Conservation (phyloP, 257 asterid genomes). For the Perilla frutescens region DNA sequence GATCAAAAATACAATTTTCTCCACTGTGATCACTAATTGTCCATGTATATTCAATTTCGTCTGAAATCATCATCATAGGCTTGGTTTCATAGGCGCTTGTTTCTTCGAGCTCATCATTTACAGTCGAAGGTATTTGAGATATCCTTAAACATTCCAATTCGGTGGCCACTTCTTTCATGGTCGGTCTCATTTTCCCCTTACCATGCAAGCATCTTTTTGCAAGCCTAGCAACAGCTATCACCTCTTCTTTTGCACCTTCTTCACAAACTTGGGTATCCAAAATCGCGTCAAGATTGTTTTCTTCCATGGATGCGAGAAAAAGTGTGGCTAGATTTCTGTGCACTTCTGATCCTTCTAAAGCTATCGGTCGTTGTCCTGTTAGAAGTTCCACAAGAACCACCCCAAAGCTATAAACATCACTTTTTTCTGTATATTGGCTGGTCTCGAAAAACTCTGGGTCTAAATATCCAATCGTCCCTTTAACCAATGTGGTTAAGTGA, state of each 20-base stretch:
- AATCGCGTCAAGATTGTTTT: background rate
- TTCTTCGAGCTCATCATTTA: background rate
- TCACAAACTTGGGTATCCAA: slow-evolving; percentile 21
- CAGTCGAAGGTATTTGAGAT: too few relatives aligned
- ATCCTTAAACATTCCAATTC: slow-evolving; percentile 25
- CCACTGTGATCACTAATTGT: background rate
- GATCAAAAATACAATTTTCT: too few relatives aligned
- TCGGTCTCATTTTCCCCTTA: slow-evolving; percentile 40
- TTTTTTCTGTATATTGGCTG: too few relatives aligned
- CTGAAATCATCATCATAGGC: background rate
- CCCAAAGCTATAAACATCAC: too few relatives aligned
- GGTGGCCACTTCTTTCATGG: slow-evolving; percentile 37
- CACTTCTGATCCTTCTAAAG: background rate
- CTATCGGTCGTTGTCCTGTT: slow-evolving; percentile 13
- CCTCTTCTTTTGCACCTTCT: background rate
- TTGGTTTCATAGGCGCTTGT: background rate
- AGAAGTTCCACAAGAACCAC: slow-evolving; percentile 35
- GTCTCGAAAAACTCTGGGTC: too few relatives aligned
- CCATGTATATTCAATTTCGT: background rate
- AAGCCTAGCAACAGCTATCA: slow-evolving; percentile 11
- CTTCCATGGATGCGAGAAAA: slow-evolving; percentile 4
- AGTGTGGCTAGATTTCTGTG: background rate
- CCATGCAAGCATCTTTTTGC: slow-evolving; percentile 32
- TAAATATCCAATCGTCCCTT: slow-evolving; percentile 40
- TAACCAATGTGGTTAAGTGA: slow-evolving; percentile 34